Conservation (phyloP, 2,329 filamentous ascomycete species). For the Bipolaris cookei region DNA sequence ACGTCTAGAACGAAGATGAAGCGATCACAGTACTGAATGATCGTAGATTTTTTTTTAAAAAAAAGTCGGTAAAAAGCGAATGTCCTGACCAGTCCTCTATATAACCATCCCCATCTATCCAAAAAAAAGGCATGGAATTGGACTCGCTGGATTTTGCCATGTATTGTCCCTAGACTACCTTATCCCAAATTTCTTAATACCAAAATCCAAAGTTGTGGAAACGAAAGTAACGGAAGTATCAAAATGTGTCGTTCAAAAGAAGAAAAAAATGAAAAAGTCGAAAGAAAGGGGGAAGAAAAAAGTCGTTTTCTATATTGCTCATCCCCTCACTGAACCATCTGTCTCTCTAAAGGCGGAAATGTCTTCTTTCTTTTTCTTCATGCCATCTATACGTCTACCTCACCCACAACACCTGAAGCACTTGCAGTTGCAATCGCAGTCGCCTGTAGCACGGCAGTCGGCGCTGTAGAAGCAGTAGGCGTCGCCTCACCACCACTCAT, state of each 20-base stretch:
- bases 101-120: no score
- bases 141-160: no score
- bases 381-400: not conserved
- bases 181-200: not conserved
- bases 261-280: not conserved
- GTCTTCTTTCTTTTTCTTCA: not conserved
- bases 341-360: no score
- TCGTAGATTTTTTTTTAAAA: no score
- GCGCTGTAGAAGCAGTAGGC: no score
- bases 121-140: no score
- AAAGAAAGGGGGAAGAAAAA: not conserved
- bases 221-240: not conserved
- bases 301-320: not conserved
- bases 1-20: no score
- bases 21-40: no score
- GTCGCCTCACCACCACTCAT: not conserved
- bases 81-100: no score
- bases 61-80: no score
- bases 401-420: not conserved
- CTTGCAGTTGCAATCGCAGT: not conserved
- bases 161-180: no score
- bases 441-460: no score
- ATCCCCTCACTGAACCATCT: not conserved
- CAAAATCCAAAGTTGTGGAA: not conserved
- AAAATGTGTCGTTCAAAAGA: not conserved